These are phyloP conservation scores for Lentinula aciculospora DNA, from an alignment of 768 basidiomycete species.

Conservation along the genomic window DNA sequence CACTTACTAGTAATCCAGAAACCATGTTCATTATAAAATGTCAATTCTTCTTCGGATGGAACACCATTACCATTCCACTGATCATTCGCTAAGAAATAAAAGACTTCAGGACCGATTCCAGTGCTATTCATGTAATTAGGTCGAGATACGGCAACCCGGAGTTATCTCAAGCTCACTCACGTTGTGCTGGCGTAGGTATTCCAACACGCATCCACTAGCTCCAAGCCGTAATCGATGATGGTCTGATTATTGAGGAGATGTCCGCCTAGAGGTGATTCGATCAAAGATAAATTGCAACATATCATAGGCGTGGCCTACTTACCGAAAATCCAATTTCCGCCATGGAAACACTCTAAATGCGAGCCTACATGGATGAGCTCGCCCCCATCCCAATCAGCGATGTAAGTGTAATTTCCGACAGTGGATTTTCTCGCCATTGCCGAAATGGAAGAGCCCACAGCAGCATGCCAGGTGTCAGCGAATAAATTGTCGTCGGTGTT, in stretches of 20 bases:
- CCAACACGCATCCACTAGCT: slow-evolving; percentile 70
- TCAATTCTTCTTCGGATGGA: slow-evolving; percentile 29
- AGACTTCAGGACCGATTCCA: slow-evolving; percentile 71
- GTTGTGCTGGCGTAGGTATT: slow-evolving; percentile 72
- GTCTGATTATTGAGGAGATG: slow-evolving; percentile 65
- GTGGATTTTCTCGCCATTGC: slow-evolving; percentile 56
- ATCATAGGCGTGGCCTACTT: slow-evolving; percentile 2
- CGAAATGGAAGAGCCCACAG: slow-evolving; percentile 49
- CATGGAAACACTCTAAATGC: slow-evolving; percentile 70
- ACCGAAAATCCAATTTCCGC: slow-evolving; percentile 75
- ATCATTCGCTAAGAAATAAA: slow-evolving; percentile 60
- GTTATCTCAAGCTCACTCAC: slow-evolving; percentile 29
- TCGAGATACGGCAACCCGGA: neutral
- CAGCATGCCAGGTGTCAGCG: slow-evolving; percentile 42
- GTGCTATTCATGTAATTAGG: slow-evolving; percentile 34
- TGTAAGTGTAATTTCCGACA: slow-evolving; percentile 54
- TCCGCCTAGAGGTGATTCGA: slow-evolving; percentile 41
- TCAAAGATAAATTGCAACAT: neutral
- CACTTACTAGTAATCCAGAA: slow-evolving; percentile 49
- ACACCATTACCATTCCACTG: slow-evolving; percentile 38
- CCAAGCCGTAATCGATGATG: slow-evolving; percentile 55
- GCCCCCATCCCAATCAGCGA: slow-evolving; percentile 54
- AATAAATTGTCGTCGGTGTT: slow-evolving; percentile 40
- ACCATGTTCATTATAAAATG: slow-evolving; percentile 57
- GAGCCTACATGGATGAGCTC: slow-evolving; percentile 42